Base-by-base conservation (phyloP, 192 early-diverging fungal species). In the Entomortierella chlamydospora region DNA sequence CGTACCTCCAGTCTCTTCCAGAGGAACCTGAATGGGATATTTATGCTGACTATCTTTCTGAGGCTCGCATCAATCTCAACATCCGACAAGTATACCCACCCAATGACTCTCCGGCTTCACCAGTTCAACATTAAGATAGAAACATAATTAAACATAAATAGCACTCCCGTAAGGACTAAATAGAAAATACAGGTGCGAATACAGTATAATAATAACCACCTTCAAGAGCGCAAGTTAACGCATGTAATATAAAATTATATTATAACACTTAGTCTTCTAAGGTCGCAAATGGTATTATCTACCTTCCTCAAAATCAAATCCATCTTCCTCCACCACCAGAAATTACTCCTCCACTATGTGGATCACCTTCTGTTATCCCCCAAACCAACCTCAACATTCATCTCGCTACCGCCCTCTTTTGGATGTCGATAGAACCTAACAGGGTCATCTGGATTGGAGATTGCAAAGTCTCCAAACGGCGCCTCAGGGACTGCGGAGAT, bases 11-110 rank as follows among this genome's bases (percentile, higher is more conserved):
- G 29, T 25, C 64, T 9, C 72, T 85, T 17, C 70, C 51, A 1
- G 55, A 83, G 10, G 90, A 91, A 20, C 79, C 83, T 1, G 87
- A 87, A 18, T 94, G 93, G 93, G 52, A 66, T 45, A 72, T 90
- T 49, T 91, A 89, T 90, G 90, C 84, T 3, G 84, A 86, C 10
- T 97, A 91, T 52, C 73, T 98, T 69, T 58, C 61, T 18, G 82
- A 85, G 20, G 83, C 93, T 9, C 86, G 97, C 43, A 91, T 98
- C 57, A 99, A 99, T 64, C 83, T 97, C 56, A 99, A 99, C 64
- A 90, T 97, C 28, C 89, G 97, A 39, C 96, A 99, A 85, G 93
- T 95, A 65, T 79, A 79, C 43, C 76, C 76, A 11, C 73, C 73
- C 1, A 57, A 69, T 22, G 30, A 34, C 31, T 42, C 33, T 22